Percentiles rank a stretch among this genome's conserved stretches.
Evolutionary conservation across 116 monocot genomes (phyloP).

Genomic region (Phalaenopsis hybrid): DNA sequence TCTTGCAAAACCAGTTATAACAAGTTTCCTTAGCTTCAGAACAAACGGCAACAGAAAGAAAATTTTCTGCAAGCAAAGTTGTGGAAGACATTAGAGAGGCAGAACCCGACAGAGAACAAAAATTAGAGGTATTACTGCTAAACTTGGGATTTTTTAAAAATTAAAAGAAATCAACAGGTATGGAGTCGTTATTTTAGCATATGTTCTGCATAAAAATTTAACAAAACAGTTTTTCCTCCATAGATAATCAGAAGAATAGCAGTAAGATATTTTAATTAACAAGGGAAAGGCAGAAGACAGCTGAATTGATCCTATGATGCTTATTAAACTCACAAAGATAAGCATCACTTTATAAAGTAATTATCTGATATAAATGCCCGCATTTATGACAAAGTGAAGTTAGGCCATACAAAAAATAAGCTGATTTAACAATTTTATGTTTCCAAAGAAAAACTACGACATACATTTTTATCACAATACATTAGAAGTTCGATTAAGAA

Average conservation of each 20-base stretch:
- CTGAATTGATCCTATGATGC: neutral
- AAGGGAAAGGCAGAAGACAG: neutral
- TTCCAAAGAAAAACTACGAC: neutral
- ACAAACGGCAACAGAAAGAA: constrained; percentile 31
- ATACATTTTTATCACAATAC: neutral
- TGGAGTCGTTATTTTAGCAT: neutral
- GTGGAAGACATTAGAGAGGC: neutral
- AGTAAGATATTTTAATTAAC: neutral
- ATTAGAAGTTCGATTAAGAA: neutral
- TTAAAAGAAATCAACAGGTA: neutral
- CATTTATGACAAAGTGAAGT: neutral
- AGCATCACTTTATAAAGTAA: neutral
- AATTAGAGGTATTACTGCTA: neutral
- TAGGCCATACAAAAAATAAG: neutral
- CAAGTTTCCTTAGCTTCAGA: constrained; percentile 43
- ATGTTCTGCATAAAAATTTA: neutral
- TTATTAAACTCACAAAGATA: neutral
- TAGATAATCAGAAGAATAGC: neutral
- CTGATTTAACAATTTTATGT: neutral
- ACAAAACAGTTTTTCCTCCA: neutral
- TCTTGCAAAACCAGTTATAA: constrained; percentile 49
- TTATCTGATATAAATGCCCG: neutral
- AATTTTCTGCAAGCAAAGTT: constrained; percentile 26
- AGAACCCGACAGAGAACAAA: neutral
- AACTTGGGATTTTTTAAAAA: neutral